Base-by-base conservation (phyloP, 2,329 filamentous ascomycete species). In the Claviceps arundinis region DNA sequence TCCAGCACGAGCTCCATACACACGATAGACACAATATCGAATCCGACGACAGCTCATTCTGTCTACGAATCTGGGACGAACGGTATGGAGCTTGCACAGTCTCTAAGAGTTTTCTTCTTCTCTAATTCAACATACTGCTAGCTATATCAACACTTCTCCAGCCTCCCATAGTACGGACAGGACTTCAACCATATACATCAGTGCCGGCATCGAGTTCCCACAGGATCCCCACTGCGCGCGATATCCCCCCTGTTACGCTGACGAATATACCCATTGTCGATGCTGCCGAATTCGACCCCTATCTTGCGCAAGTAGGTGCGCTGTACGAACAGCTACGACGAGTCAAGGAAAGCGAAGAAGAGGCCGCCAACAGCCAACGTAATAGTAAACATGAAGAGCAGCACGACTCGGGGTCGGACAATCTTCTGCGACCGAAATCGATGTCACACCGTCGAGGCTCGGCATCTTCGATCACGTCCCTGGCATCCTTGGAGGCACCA, bases 111-210 rank as follows among this genome's bases (percentile, higher is more conserved):
- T n/a, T 26, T 19, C 9, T 11, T 47, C 37, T 34, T 42, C 5
- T 47, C 50, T 51, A 37, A 51, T 13, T 2, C 11, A 8, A 37
- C 8, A 11, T 17, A 7, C 22, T 19, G 22, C 4, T 47, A 88
- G 86, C 93, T 56, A 97, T 97, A 60, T 95, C 90, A 8, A 95
- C 89, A 1, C 77, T 97, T n/a, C 78, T 97, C 4, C 87, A 95
- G 63, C 85, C 89, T 30, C 88, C 91, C 3, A 95, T 95, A 58
- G 82, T 94, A 53, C 82, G 91, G 57, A 95, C 90, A 2, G 90
- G 91, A 52, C 77, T 95, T 48, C 75, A 89, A 51, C 86, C 90
- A 22, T 85, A 94, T 66, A 85, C 84, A 1, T 75, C 83, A 2
- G 81, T 85, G 2, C 80, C 87, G 1, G 66, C 71, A 8, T 80